Percentiles rank a stretch among this genome's conserved stretches.
phyloP scores from a whole-genome alignment of 1,284 basidiomycete genomes.

The Trichosporon ovoides region DNA sequence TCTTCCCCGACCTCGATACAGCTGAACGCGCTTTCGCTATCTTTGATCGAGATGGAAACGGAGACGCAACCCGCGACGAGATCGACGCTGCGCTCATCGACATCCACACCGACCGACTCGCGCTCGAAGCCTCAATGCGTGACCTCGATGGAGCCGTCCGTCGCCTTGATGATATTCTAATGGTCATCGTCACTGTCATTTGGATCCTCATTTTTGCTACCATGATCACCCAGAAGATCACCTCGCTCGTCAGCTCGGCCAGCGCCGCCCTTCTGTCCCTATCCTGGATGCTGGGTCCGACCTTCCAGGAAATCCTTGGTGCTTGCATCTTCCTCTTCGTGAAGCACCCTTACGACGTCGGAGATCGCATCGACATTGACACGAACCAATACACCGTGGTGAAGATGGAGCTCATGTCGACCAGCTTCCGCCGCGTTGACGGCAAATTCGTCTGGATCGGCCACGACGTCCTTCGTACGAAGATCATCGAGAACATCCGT shows the following conservation, averaged over 20 bases:
- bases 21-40: constrained; percentile 63
- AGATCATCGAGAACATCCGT: constrained; percentile 56
- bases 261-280: constrained; percentile 77
- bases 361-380: constrained; percentile 63
- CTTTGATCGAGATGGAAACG: constrained; percentile 80
- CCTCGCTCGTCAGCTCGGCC: constrained; percentile 69
- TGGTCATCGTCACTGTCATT: constrained; percentile 56
- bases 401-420: constrained; percentile 77
- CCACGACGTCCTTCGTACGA: constrained; percentile 58
- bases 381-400: constrained; percentile 65
- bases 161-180: constrained; percentile 53
- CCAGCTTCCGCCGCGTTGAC: constrained; percentile 53
- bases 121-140: constrained; percentile 79
- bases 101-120: constrained; percentile 76
- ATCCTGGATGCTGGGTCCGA: constrained; percentile 79
- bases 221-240: constrained; percentile 64
- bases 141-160: constrained; percentile 86
- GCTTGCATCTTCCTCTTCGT: constrained; percentile 74
- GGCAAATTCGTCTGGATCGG: constrained; percentile 60
- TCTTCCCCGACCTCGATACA: constrained; percentile 64
- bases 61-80: constrained; percentile 69
- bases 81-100: constrained; percentile 72
- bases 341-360: constrained; percentile 78
- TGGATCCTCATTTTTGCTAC: constrained; percentile 71
- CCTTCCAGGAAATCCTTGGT: constrained; percentile 52